Base-by-base conservation (phyloP, 768 basidiomycete species). In the Pleurotus salmoneostramineus region DNA sequence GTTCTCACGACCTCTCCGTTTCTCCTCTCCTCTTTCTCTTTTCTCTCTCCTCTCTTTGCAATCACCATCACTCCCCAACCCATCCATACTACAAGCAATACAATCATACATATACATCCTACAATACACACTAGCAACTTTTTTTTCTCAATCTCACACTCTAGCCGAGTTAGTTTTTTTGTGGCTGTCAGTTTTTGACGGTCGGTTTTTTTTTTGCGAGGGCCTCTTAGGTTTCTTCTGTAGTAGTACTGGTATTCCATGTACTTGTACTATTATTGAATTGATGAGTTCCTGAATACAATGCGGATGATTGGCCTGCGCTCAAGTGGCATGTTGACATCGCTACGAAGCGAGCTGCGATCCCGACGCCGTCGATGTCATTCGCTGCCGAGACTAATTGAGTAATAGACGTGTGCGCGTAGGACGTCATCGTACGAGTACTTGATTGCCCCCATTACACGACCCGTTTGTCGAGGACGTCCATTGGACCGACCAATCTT, bases 51-150 rank as follows among this genome's bases (percentile, higher is more conserved):
- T 27, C 21, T 27, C 17, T 31, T 49, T 4, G 70, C 76, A 76
- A 67, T 68, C 55, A 69, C 62, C 75, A 74, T 66, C 70, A 74
- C 67, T 71, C 72, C 72, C 72, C 73, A 70, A 66, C 50, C 62
- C 65, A 64, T 50, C 42, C 65, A 68, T 61, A 58, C 46, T 34
- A 58, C 12, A 27, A 11, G 43, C 17, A 14, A 55, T 55, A n/a
- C 52, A 43, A 31, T 37, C 52, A 42, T 43, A 55, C 52, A 54
- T 31, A 10, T 34, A 54, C 34, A 42, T 27, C 17, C 11, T 42
- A 36, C 50, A 52, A 52, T 55, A 27, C 40, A 55, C 35, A 33
- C 7, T 40, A 55, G 33, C 21, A 27, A 17, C 6, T 45, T 45
- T 17, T 45, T 15, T 45, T 17, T 45, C 11, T 17, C 31, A 15